Evolutionary conservation across 352 stramenopile genomes (phyloP).

Genomic region (Nothophytophthora sp.): DNA sequence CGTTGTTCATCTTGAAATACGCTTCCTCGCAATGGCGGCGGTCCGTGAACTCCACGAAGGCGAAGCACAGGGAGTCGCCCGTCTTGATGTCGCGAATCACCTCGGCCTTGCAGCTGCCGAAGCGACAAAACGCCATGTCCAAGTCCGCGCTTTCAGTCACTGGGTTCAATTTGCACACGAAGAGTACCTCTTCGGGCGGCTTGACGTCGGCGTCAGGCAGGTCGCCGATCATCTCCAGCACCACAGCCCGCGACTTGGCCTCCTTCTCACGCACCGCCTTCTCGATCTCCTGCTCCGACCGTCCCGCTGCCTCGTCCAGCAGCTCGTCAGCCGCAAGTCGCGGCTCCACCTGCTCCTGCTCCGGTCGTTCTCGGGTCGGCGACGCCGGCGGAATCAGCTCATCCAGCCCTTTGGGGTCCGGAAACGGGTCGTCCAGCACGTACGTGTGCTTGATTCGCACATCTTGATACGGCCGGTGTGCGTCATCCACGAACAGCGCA

Average conservation of each 20-base stretch:
- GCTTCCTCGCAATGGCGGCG: slow-evolving; percentile 94
- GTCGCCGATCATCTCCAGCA: slow-evolving; percentile 99
- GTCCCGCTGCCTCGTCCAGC: slow-evolving; percentile 70
- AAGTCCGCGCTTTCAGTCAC: slow-evolving; percentile 94
- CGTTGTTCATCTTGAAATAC: slow-evolving; percentile 99
- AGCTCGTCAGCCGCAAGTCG: slow-evolving; percentile 91
- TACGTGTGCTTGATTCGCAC: slow-evolving; percentile 96
- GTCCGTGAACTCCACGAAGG: slow-evolving; percentile 98
- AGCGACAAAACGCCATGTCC: slow-evolving; percentile 95
- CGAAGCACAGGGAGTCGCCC: slow-evolving; percentile 97
- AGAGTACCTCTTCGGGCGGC: slow-evolving; percentile 98
- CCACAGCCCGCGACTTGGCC: slow-evolving; percentile 94
- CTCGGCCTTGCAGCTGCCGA: slow-evolving; percentile 88
- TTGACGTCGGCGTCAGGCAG: slow-evolving; percentile 97
- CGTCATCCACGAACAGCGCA: slow-evolving; percentile 95
- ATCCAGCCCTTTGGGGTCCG: slow-evolving; percentile 63
- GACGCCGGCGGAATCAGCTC: slow-evolving; percentile 78
- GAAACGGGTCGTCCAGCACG: slow-evolving; percentile 85
- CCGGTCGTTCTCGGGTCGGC: slow-evolving; percentile 84
- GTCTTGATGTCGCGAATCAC: slow-evolving; percentile 98
- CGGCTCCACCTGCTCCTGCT: slow-evolving; percentile 90
- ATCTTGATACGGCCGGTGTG: slow-evolving; percentile 96
- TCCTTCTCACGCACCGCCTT: slow-evolving; percentile 90
- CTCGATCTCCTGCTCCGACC: slow-evolving; percentile 89
- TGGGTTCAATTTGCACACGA: slow-evolving; percentile 97